Conservation (phyloP, 305 asterid genomes). For the Fraxinus ornus region DNA sequence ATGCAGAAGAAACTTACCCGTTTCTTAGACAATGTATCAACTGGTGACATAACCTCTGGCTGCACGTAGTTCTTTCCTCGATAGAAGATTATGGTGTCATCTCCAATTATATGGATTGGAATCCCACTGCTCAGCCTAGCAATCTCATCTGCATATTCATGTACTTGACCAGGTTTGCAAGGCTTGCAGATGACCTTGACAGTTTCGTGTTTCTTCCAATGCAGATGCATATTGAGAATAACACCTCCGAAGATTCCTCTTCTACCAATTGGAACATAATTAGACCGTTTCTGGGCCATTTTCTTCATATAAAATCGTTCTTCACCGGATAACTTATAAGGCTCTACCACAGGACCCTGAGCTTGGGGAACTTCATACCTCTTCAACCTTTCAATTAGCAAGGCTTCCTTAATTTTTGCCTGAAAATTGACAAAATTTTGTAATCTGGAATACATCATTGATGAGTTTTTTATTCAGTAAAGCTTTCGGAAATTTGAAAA, state of each 20-base stretch:
- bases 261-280: constrained; percentile 80
- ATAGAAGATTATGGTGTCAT: constrained; percentile 71
- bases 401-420: constrained; percentile 78
- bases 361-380: constrained; percentile 76
- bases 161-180: constrained; percentile 80
- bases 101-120: constrained; percentile 75
- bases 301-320: constrained; percentile 77
- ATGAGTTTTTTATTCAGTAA: neutral
- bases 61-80: constrained; percentile 82
- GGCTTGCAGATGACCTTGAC: constrained; percentile 88
- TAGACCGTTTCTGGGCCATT: constrained; percentile 82
- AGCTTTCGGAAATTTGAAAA: neutral
- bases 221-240: constrained; percentile 89
- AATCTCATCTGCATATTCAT: constrained; percentile 66
- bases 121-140: constrained; percentile 87
- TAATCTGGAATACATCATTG: neutral
- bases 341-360: constrained; percentile 80
- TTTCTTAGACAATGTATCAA: constrained; percentile 83
- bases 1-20: constrained; percentile 40
- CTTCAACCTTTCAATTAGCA: constrained; percentile 69
- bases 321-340: constrained; percentile 70
- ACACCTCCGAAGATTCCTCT: constrained; percentile 89
- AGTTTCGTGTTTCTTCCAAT: constrained; percentile 98
- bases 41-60: constrained; percentile 93
- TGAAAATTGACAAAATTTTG: constrained; percentile 18